phyloP scores from a whole-genome alignment of 148 eudicot genomes.

The Hydrangea macrophylla region DNA sequence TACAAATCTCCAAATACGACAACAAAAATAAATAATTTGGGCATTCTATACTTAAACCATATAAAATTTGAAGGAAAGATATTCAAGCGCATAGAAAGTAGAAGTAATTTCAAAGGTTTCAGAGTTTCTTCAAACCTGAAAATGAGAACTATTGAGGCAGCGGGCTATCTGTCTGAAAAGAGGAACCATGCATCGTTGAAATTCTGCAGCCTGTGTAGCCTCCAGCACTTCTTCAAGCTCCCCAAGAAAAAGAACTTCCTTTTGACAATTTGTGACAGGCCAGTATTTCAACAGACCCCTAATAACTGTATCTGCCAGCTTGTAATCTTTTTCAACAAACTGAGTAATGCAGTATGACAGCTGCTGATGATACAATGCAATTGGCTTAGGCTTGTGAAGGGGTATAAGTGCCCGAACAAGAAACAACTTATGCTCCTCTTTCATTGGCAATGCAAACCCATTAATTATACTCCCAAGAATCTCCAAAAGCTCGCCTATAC shows the following conservation, averaged over 20 bases:
- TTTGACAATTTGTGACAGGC: slow-evolving; percentile 75
- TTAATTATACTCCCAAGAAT: slow-evolving; percentile 76
- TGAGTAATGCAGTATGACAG: slow-evolving; percentile 70
- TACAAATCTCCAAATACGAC: background rate
- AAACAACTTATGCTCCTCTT: slow-evolving; percentile 83
- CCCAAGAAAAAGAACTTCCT: slow-evolving; percentile 71
- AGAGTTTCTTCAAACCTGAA: slow-evolving; percentile 46
- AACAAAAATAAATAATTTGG: background rate
- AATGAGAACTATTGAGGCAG: slow-evolving; percentile 61
- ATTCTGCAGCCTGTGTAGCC: slow-evolving; percentile 63
- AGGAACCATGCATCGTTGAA: slow-evolving; percentile 71
- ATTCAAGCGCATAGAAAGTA: background rate
- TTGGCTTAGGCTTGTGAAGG: slow-evolving; percentile 72
- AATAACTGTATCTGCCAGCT: slow-evolving; percentile 61
- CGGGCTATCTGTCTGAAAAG: slow-evolving; percentile 62
- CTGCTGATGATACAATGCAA: slow-evolving; percentile 68
- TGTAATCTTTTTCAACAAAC: slow-evolving; percentile 79
- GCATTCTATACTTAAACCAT: background rate
- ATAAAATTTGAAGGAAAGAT: background rate
- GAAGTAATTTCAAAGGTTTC: background rate
- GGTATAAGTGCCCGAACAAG: slow-evolving; percentile 72
- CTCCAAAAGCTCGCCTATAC: slow-evolving; percentile 73
- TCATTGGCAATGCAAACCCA: slow-evolving; percentile 89
- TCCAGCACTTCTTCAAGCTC: slow-evolving; percentile 81
- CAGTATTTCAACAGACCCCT: slow-evolving; percentile 78